Evolutionary conservation across 352 stramenopile genomes (phyloP), one percentile per base, ranked within the genome.

Genomic region (Phytophthora citricola): DNA sequence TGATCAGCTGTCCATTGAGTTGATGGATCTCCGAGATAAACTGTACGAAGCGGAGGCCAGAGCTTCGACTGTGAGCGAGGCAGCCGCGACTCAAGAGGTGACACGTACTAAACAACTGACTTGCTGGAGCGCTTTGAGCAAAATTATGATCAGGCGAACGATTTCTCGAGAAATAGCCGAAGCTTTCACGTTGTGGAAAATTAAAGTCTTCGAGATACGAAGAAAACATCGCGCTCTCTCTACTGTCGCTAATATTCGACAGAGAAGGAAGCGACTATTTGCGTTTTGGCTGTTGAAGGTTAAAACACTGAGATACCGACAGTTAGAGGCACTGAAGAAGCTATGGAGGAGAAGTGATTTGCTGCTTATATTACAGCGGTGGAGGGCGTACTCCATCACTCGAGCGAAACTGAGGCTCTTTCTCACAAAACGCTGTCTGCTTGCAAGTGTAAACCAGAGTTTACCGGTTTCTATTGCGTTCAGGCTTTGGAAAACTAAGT

Each of bases 271-370:
- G 29, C 38, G 59, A 7, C 44, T 22, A 3, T 39, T 68, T 20
- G 44, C 46, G 3, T 83, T 83, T 51, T 60, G 40, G 49, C 3
- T 47, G 4, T 83, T 72, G 75, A 81, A 81, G 15, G 44, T 54
- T 6, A 69, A 70, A 15, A 46, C 50, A 3, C n/a, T 68, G 46
- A 44, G 56, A 38, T 50, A 26, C 22, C 31, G 56, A 11, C 55
- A 63, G 22, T n/a, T 71, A 24, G 40, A 71, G 0, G 26, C 29
- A n/a, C n/a, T 75, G 11, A 48, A 63, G 12, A 67, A 39, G 4
- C 17, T 63, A n/a, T 64, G 56, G 29, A 44, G 44, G 8, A 52
- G 24, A 34, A 49, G 38, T 2, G 24, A 71, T 27, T 17, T 56
- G 2, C 49, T 49, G 1, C 8, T 17, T 20, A 63, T 64, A 43